Percentiles rank a stretch among this genome's conserved stretches.
phyloP scores from a whole-genome alignment of 2,329 filamentous ascomycete species.

The Aspergillus floridensis region DNA sequence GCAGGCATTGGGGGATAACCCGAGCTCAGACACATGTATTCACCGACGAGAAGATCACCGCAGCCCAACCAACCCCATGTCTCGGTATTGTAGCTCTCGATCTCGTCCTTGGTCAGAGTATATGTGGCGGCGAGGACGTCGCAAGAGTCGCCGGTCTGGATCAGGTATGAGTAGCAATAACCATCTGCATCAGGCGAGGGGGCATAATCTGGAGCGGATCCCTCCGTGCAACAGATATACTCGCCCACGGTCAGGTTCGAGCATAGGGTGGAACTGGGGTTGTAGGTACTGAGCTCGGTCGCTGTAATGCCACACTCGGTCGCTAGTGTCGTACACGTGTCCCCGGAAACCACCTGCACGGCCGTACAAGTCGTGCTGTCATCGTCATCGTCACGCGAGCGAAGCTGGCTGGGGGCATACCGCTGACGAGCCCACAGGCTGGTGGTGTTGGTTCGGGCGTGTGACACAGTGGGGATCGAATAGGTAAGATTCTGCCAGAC shows the following conservation, averaged over 20 bases:
- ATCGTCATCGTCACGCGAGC: no score
- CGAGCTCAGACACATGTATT: constrained; percentile 42
- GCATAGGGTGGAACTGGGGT: constrained; percentile 28
- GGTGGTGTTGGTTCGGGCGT: background rate
- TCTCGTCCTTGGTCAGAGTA: background rate
- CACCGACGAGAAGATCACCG: constrained; percentile 27
- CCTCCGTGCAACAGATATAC: constrained; percentile 19
- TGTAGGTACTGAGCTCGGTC: constrained; percentile 41
- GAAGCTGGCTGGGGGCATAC: background rate
- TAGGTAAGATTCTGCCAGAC: no score
- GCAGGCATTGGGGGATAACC: constrained; percentile 45
- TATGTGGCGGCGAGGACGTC: constrained; percentile 17
- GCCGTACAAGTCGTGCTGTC: background rate
- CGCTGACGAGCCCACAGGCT: background rate
- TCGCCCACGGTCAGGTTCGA: constrained; percentile 24
- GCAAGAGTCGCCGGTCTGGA: constrained; percentile 33
- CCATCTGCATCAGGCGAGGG: constrained; percentile 39
- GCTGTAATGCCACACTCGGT: constrained; percentile 39
- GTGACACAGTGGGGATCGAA: no score
- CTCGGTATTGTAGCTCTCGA: constrained; percentile 34
- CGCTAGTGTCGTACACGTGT: constrained; percentile 40
- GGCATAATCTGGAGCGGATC: constrained; percentile 17
- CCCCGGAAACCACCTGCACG: constrained; percentile 31
- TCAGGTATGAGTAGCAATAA: constrained; percentile 35
- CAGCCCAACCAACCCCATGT: constrained; percentile 50